These are phyloP conservation scores for Moesziomyces sp. DNA, from an alignment of 1,284 basidiomycete genomes.

Conservation along the genomic window DNA sequence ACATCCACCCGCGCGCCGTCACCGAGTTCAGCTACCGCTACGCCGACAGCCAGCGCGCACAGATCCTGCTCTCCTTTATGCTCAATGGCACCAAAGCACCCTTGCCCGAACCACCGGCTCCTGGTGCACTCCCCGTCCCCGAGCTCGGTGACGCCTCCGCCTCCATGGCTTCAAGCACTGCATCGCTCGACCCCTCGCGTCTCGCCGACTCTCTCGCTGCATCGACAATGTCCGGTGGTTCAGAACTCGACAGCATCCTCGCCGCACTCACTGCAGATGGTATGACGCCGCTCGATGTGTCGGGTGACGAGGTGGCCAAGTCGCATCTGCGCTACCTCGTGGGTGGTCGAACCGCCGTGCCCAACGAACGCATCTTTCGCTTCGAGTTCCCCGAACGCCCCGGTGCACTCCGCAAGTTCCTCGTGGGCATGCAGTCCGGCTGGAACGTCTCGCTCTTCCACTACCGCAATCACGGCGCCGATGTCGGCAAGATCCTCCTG, in stretches of 20 bases:
- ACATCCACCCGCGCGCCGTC: conserved; percentile 88
- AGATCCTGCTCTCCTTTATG: conserved; percentile 91
- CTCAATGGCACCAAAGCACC: conserved; percentile 70
- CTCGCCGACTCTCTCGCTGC: conserved; percentile 14
- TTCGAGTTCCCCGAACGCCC: conserved; percentile 99
- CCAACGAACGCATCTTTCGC: conserved; percentile 88
- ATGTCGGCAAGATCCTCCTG: conserved; percentile 72
- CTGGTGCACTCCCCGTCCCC: not conserved
- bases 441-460: conserved; percentile 99
- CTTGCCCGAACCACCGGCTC: not conserved
- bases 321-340: conserved; percentile 93
- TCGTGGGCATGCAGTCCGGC: conserved; percentile 75
- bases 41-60: conserved; percentile 72
- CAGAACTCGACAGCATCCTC: conserved; percentile 53
- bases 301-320: conserved; percentile 94
- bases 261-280: conserved; percentile 74
- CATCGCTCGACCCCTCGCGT: conserved; percentile 5
- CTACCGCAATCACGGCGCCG: conserved; percentile 91
- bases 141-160: not conserved
- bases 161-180: conserved; percentile 6
- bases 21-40: conserved; percentile 99
- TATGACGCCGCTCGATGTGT: conserved; percentile 87
- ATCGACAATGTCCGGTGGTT: conserved; percentile 4
- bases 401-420: conserved; percentile 87
- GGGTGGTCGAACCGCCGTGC: conserved; percentile 74